phyloP scores from a whole-genome alignment of 768 basidiomycete species.

The Pilatotrama ljubarskyi region DNA sequence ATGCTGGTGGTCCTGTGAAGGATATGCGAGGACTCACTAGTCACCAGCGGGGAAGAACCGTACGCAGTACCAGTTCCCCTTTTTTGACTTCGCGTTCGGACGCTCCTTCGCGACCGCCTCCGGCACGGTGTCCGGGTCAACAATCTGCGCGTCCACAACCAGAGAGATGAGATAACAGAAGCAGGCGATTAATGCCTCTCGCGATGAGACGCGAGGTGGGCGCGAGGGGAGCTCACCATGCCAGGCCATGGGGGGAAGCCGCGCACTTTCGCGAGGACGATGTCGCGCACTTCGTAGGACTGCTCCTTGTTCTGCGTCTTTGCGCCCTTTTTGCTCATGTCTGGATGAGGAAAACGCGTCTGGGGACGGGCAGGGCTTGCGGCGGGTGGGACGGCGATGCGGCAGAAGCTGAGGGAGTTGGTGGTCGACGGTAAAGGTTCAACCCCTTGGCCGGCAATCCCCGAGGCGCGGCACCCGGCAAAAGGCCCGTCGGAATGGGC shows the following conservation, averaged over 20 bases:
- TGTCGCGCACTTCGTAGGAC: conserved; percentile 69
- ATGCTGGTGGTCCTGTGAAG: conserved; percentile 8
- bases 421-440: conserved; percentile 24
- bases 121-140: conserved; percentile 71
- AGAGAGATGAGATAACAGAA: conserved; percentile 7
- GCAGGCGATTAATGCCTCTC: conserved; percentile 7
- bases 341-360: conserved; percentile 12
- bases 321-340: conserved; percentile 55
- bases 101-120: conserved; percentile 64
- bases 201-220: conserved; percentile 20
- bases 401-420: conserved; percentile 14
- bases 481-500: conserved; percentile 17
- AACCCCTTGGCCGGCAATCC: conserved; percentile 24
- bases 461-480: conserved; percentile 22
- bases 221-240: conserved; percentile 62
- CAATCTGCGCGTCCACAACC: conserved; percentile 56
- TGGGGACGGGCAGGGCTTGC: conserved; percentile 6
- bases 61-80: conserved; percentile 67
- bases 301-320: conserved; percentile 37
- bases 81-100: conserved; percentile 60
- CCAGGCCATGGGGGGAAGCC: conserved; percentile 96
- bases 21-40: conserved; percentile 60
- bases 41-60: conserved; percentile 94
- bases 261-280: conserved; percentile 91
- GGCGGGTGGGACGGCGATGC: conserved; percentile 1